Evolutionary conservation across 768 basidiomycete species (phyloP).

Genomic region (Xerocomellus chrysenteron): DNA sequence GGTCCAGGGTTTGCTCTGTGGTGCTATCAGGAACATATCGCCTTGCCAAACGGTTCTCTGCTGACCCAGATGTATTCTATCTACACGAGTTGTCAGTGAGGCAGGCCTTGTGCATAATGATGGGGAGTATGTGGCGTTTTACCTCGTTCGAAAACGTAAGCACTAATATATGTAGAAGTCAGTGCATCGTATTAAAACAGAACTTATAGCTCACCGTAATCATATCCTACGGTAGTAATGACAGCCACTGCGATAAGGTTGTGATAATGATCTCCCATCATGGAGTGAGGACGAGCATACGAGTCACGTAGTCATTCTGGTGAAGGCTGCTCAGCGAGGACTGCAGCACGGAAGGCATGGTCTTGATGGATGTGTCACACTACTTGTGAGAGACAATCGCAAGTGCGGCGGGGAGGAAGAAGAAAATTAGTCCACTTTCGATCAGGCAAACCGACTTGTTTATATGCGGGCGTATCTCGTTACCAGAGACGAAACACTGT

Average conservation of each 20-base stretch:
- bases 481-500: no score
- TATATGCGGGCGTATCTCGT: no score
- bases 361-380: background rate
- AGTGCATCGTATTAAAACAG: background rate
- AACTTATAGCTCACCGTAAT: background rate
- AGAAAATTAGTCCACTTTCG: no score
- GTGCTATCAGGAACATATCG: background rate
- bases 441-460: no score
- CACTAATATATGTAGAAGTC: background rate
- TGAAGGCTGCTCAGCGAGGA: background rate
- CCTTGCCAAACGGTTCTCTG: no score
- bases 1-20: conserved; percentile 2
- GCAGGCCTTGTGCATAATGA: background rate
- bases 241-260: background rate
- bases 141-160: background rate
- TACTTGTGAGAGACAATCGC: no score
- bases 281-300: background rate
- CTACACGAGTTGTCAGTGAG: background rate
- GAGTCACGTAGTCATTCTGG: background rate
- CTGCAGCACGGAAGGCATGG: background rate
- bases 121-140: background rate
- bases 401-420: no score
- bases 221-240: background rate
- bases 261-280: background rate
- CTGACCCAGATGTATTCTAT: conserved; percentile 2